Evolutionary conservation across 768 basidiomycete species (phyloP), one percentile per base, ranked within the genome.

Genomic region (Calocera cornea): DNA sequence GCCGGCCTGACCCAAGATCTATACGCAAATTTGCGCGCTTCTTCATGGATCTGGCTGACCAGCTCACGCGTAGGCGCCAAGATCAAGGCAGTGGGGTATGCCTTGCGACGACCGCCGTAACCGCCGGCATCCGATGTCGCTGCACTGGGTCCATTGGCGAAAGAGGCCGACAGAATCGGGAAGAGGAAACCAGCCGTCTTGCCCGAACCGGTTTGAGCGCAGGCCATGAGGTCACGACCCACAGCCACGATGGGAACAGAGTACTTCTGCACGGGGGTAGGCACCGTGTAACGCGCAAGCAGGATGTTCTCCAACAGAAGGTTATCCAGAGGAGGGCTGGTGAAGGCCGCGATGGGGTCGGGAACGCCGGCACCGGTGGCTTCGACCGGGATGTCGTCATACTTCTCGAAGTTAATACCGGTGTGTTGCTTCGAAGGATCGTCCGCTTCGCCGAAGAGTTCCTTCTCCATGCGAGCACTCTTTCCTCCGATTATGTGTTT

Each of bases 391-490:
- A 99, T 99, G 76, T 98, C 95, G 78, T 97, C 97, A 74, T 98
- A 99, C 79, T 97, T 97, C 81, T 99, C 97, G 75, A 99, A 99
- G 81, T 99, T 99, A 80, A 99, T 97, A 70, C 97, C 97, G 49
- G 95, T 95, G 75, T 92, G 87, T 77, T 97, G 89, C 75, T 90
- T 91, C 68, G 86, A 86, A 27, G 88, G 85, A 76, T 97, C 95
- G 54, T 84, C 80, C 41, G 83, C 82, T 70, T 95, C 94, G 66
- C 97, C 97, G 73, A 88, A 99, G 41, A 99, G 88, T 75, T 97
- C 95, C 79, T 92, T 94, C 80, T 99, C 97, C 72, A 95, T 82
- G 72, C 94, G 87, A 75, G 80, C 79, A 80, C 95, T 97, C 73
- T 88, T 86, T 22, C 81, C 79, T 50, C 93, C 97, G n/a, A 87